Base-by-base conservation (phyloP, 352 stramenopile species). In the Globisporangium spinosum region DNA sequence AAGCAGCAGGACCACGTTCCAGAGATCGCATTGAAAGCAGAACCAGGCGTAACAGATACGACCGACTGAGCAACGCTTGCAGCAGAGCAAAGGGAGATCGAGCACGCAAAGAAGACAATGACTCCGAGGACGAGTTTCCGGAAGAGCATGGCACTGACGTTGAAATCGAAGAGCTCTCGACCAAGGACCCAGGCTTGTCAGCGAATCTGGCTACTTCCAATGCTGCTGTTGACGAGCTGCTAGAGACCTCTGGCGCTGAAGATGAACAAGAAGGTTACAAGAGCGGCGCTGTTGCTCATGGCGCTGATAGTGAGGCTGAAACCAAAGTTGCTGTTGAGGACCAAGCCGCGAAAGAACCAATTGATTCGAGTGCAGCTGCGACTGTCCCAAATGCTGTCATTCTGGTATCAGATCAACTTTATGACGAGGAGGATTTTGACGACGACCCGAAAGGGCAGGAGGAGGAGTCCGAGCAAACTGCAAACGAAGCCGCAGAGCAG, bases 391-490 rank as follows among this genome's bases (percentile, higher is more conserved):
- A 17, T 56, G 53, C 32, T 3, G 17, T 2, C 15, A 64, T 8
- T 17, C 40, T 20, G 20, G 27, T 23, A 10, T 40, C 59, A 8
- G 45, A 64, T 1, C 49, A 61, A 22, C 38, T 58, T 1, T 68
- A 82, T 23, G 75, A 80, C 12, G 68, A 79, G 4, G 73, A 82
- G 8, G 61, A 75, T 17, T 84, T 84, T 53, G 69, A 82, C 40
- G 69, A 62, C 9, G 67, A 35, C 55, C 62, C 55, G 7, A 62
- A 65, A 17, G 67, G n/a, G 22, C 40, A 49, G 17, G 15, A 64
- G 32, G 35, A 13, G 0, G 65, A 58, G 25, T 27, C 20, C 12
- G 59, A 70, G 20, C 12, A 23, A 49, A n/a, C 22, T 3, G 49
- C 17, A 20, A 59, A 32, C 8, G 55, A 43, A 40, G 3, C 20